These are phyloP conservation scores for Boletus edulis DNA, from an alignment of 768 basidiomycete species.

Conservation along the genomic window DNA sequence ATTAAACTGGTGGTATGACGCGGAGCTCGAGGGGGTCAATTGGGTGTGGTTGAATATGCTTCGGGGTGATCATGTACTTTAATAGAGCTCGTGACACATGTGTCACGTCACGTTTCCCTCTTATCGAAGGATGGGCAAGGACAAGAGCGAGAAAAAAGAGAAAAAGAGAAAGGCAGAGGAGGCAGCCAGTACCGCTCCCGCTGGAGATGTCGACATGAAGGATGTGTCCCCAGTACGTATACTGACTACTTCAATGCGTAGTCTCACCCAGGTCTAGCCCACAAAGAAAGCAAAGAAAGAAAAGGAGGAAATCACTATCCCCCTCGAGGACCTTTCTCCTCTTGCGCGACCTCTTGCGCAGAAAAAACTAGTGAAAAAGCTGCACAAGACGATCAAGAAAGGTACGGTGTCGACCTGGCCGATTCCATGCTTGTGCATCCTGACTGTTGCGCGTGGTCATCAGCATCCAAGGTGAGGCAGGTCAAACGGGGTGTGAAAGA, in stretches of 20 bases:
- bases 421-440: not conserved
- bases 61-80: conserved; percentile 27
- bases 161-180: conserved; percentile 59
- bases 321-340: conserved; percentile 85
- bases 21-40: conserved; percentile 65
- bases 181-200: conserved; percentile 14
- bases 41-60: conserved; percentile 71
- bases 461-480: conserved; percentile 92
- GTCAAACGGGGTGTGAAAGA: conserved; percentile 98
- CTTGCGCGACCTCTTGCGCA: conserved; percentile 91
- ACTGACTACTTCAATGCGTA: conserved; percentile 27
- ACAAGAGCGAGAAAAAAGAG: conserved; percentile 75
- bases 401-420: conserved; percentile 40
- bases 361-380: conserved; percentile 90
- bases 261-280: conserved; percentile 25
- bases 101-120: conserved; percentile 19
- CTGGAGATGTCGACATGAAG: conserved; percentile 49
- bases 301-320: conserved; percentile 59
- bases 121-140: conserved; percentile 53
- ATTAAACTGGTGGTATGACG: conserved; percentile 89
- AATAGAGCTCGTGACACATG: conserved; percentile 9
- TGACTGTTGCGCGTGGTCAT: not conserved
- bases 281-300: conserved; percentile 64
- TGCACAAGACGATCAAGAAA: conserved; percentile 94
- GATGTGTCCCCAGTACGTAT: conserved; percentile 35